Evolutionary conservation across 2,329 filamentous ascomycete species (phyloP).

Genomic region (Curvularia hawaiiensis): DNA sequence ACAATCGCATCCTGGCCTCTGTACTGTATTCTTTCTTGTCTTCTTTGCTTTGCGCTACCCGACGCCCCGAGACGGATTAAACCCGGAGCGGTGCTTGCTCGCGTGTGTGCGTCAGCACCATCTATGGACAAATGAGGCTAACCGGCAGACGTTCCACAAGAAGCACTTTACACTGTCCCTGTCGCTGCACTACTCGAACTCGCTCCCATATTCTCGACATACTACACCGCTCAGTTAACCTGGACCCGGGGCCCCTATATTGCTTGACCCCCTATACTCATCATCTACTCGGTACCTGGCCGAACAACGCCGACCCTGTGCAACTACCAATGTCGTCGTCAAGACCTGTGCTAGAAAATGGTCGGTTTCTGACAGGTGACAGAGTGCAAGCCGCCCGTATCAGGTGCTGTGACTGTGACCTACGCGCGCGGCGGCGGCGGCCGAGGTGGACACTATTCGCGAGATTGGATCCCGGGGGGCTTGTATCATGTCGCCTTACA

Average conservation of each 20-base stretch:
- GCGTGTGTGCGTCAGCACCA: conserved; percentile 14
- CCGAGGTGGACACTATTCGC: not conserved
- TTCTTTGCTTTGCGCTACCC: conserved; percentile 19
- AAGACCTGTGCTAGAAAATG: not conserved
- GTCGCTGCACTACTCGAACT: conserved; percentile 6
- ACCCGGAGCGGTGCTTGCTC: conserved; percentile 13
- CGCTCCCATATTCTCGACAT: conserved; percentile 9
- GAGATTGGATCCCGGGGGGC: conserved; percentile 4
- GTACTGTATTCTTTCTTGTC: conserved; percentile 6
- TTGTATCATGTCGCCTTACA: conserved; percentile 3
- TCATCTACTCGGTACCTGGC: not conserved
- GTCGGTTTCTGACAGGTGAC: not conserved
- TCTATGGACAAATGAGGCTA: conserved; percentile 21
- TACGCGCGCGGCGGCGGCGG: not conserved
- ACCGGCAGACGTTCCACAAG: conserved; percentile 8
- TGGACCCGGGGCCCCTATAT: not conserved
- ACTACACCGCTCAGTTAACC: conserved; percentile 3
- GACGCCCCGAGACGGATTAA: conserved; percentile 13
- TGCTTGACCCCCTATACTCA: not conserved
- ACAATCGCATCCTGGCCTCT: not conserved
- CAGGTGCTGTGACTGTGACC: not conserved
- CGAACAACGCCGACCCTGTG: not conserved
- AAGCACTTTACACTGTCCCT: conserved; percentile 10
- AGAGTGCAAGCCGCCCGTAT: not conserved
- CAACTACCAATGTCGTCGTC: not conserved